Base-by-base conservation (phyloP, 73 alveolate genomes). In the Paramecium sonneborni region DNA sequence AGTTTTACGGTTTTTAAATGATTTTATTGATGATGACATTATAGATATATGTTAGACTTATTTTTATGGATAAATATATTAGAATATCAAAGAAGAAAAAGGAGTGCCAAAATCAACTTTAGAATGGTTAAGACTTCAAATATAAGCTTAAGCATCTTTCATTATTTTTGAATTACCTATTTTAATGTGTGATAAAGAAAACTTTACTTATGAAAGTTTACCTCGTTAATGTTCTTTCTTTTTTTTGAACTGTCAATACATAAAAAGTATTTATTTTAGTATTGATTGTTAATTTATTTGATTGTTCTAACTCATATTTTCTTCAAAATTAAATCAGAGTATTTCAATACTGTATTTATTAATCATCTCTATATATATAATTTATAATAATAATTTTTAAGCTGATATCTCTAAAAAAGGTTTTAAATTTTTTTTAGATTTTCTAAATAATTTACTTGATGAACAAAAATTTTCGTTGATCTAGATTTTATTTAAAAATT, bases 361-460 rank as follows among this genome's bases (percentile, higher is more conserved):
- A n/a, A n/a, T n/a, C n/a, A n/a, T n/a, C n/a, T n/a, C n/a, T 52
- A 52, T 52, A 52, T n/a, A 52, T 52, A 52, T 52, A 52, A 15
- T 52, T 52, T 52, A 62, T 62, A 43, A 62, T 30, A 62, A 62
- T 62, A 62, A 62, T 62, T 62, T 62, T 32, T 62, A 62, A 26
- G 44, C 84, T 62, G 21, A 32, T 62, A 62, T 62, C 24, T 62
- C 84, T 24, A 62, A 62, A 23, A 62, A 32, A 62, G 84, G 84
- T 62, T 62, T 62, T 5, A 62, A n/a, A 30, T 62, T 44, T 62
- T 43, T 14, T 26, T 26, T 14, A 30, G 84, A 46, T 26, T 26
- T 62, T 32, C 84, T 62, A 32, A 62, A 62, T 9, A 62, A 62
- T 12, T 62, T 14, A 14, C 30, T 62, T 30, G 84, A 62, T 62